Evolutionary conservation across 306 rosid genomes (phyloP).

Genomic region (Cucurbita pepo): DNA sequence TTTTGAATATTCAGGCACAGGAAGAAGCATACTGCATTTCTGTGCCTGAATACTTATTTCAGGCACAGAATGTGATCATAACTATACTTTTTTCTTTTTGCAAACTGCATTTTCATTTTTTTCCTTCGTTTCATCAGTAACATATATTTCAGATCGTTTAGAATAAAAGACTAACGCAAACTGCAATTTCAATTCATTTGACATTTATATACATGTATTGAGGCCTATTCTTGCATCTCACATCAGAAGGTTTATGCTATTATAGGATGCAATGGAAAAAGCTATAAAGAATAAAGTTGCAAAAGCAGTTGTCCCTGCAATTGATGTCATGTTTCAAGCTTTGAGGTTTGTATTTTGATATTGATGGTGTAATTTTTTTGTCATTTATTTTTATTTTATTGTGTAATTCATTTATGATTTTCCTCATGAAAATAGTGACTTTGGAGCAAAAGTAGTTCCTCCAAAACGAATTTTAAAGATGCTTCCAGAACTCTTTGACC

Average conservation of each 20-base stretch:
- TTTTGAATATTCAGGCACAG: too few relatives aligned
- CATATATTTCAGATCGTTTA: neutral
- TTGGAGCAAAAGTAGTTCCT: slow-evolving; percentile 78
- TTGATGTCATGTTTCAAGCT: slow-evolving; percentile 99
- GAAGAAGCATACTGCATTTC: too few relatives aligned
- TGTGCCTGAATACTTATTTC: too few relatives aligned
- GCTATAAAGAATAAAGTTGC: slow-evolving; percentile 92
- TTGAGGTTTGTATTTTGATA: slow-evolving; percentile 40
- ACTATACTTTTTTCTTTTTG: neutral
- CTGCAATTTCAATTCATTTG: neutral
- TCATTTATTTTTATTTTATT: neutral
- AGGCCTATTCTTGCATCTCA: neutral
- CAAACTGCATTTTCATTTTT: neutral
- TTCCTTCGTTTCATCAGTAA: neutral
- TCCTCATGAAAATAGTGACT: slow-evolving; percentile 41
- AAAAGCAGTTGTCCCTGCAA: slow-evolving; percentile 96
- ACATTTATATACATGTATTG: neutral
- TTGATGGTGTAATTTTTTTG: slow-evolving; percentile 1
- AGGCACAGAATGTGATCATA: too few relatives aligned
- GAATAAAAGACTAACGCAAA: neutral
- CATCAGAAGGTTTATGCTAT: slow-evolving; percentile 16
- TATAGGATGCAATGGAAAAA: slow-evolving; percentile 98
- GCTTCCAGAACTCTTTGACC: slow-evolving; percentile 99
- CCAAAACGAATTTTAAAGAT: slow-evolving; percentile 91
- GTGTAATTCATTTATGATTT: neutral